A percentile compares a stretch with the other conserved stretches of the same genome.
Evolutionary conservation across 2,329 filamentous ascomycete genomes (phyloP).

Genomic region (Penicillium fuscoglaucum): DNA sequence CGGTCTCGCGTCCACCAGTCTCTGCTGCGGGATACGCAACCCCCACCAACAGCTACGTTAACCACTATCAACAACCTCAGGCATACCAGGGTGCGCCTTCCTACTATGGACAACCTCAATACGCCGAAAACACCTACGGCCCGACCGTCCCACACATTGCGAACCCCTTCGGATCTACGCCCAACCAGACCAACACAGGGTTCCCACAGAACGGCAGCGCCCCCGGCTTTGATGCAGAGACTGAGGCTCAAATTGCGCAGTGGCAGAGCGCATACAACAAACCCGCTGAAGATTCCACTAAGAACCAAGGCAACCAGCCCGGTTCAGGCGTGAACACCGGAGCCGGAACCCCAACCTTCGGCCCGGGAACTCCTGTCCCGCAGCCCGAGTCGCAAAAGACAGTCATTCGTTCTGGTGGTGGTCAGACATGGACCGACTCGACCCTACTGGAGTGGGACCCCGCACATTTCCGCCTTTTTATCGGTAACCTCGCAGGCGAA

Average conservation of each 20-base stretch:
- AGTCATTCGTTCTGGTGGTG: constrained; percentile 82
- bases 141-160: constrained; percentile 67
- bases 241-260: constrained; percentile 87
- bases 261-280: constrained; percentile 88
- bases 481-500: constrained; percentile 94
- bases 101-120: constrained; percentile 52
- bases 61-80: constrained; percentile 44
- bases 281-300: constrained; percentile 18
- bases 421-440: constrained; percentile 88
- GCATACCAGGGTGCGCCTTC: constrained; percentile 35
- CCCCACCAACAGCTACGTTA: constrained; percentile 45
- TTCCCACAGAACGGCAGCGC: constrained; percentile 35
- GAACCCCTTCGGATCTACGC: constrained; percentile 71
- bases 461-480: constrained; percentile 88
- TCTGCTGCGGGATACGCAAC: constrained; percentile 37
- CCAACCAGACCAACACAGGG: constrained; percentile 35
- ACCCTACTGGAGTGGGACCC: constrained; percentile 94
- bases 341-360: constrained; percentile 31
- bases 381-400: constrained; percentile 67
- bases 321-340: constrained; percentile 39
- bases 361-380: constrained; percentile 47
- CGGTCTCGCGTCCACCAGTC: constrained; percentile 40
- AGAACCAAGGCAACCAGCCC: constrained; percentile 33
- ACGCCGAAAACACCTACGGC: constrained; percentile 49
- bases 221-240: constrained; percentile 66